phyloP scores from a whole-genome alignment of 2,329 filamentous ascomycete genomes.

The Clonostachys rhizophaga region DNA sequence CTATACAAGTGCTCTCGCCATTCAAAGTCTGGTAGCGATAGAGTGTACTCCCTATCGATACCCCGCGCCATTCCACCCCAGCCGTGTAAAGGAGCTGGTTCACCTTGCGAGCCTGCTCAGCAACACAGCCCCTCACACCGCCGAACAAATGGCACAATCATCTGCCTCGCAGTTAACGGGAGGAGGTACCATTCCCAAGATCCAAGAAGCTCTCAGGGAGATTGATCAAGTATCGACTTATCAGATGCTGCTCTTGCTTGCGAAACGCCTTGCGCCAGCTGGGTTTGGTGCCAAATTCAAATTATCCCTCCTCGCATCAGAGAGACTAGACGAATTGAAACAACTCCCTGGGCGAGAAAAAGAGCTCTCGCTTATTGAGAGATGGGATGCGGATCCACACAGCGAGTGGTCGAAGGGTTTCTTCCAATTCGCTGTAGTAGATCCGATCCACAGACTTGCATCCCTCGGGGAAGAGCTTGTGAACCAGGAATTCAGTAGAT shows the following conservation, averaged over 20 bases:
- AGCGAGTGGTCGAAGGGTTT: constrained; percentile 34
- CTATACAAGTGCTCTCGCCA: constrained; percentile 28
- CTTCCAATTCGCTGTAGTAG: constrained; percentile 42
- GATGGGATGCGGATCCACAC: constrained; percentile 35
- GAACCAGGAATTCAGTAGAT: constrained; percentile 26
- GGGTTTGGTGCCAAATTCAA: constrained; percentile 41
- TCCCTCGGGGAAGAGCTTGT: constrained; percentile 38
- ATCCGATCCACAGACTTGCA: constrained; percentile 41
- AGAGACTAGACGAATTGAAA: constrained; percentile 44
- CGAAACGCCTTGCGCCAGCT: constrained; percentile 31
- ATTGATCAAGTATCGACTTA: constrained; percentile 49
- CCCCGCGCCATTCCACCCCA: constrained; percentile 42
- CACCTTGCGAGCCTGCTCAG: constrained; percentile 46
- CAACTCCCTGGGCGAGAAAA: constrained; percentile 37
- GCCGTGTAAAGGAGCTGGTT: constrained; percentile 45
- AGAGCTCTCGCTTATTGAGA: constrained; percentile 34
- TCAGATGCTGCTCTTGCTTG: constrained; percentile 46
- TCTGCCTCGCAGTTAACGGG: not conserved
- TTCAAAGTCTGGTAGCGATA: constrained; percentile 41
- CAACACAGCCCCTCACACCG: constrained; percentile 37
- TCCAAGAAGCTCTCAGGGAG: constrained; percentile 24
- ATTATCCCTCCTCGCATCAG: constrained; percentile 31
- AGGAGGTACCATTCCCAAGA: constrained; percentile 11
- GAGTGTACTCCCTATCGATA: constrained; percentile 44
- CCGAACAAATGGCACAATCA: constrained; percentile 1